Conservation (phyloP, 2,329 filamentous ascomycete species). For the Xylariaceae sp. region DNA sequence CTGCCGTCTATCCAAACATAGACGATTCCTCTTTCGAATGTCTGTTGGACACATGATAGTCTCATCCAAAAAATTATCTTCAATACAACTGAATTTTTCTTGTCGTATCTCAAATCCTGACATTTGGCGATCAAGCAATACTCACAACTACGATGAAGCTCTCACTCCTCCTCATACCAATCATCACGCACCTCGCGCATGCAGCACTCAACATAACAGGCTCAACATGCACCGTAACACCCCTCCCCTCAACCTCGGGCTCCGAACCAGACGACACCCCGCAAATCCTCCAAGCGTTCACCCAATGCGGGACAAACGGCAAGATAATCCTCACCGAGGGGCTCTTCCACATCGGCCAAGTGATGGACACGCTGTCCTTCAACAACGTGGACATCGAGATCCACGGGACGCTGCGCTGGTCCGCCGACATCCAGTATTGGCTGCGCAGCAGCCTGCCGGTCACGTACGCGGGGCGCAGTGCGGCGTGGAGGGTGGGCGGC, state of each 20-base stretch:
- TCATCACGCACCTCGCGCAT: slow-evolving; percentile 12
- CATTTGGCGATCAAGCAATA: too few species aligned
- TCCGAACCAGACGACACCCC: slow-evolving; percentile 43
- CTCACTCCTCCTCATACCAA: slow-evolving; percentile 7
- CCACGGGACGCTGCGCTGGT: slow-evolving; percentile 43
- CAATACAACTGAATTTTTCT: too few species aligned
- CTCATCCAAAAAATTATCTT: too few species aligned
- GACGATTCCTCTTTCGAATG: too few species aligned
- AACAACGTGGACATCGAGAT: slow-evolving; percentile 45
- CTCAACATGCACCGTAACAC: slow-evolving; percentile 28
- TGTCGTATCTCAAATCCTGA: too few species aligned
- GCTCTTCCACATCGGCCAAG: slow-evolving; percentile 44
- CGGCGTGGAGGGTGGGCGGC: slow-evolving; percentile 48
- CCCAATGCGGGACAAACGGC: slow-evolving; percentile 44
- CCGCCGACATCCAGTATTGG: slow-evolving; percentile 43
- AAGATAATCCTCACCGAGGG: slow-evolving; percentile 47
- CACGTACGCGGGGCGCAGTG: slow-evolving; percentile 46
- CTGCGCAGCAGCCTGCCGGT: slow-evolving; percentile 41
- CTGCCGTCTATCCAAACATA: too few species aligned
- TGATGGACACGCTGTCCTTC: slow-evolving; percentile 46
- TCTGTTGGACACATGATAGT: too few species aligned
- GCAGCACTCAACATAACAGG: slow-evolving; percentile 25
- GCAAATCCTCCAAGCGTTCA: slow-evolving; percentile 48
- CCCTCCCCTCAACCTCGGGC: slow-evolving; percentile 16
- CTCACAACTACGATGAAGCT: slow-evolving; percentile 7